phyloP scores from a whole-genome alignment of 2,329 filamentous ascomycete genomes.

The Daldinia sp. region DNA sequence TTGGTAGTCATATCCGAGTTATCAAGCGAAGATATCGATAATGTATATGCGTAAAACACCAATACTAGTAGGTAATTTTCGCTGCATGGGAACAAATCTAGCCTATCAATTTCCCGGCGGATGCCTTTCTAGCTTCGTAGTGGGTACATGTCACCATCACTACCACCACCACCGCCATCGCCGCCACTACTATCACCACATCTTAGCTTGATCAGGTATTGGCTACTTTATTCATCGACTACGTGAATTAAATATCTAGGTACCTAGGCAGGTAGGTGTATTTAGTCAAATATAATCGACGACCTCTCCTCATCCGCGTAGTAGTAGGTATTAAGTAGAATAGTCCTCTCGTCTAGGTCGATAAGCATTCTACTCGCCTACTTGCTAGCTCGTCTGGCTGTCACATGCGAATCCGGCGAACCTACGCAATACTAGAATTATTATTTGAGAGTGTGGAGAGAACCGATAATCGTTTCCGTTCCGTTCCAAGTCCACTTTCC shows the following conservation, averaged over 20 bases:
- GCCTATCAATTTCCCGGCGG: neutral
- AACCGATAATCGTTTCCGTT: constrained; percentile 9
- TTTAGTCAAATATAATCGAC: neutral
- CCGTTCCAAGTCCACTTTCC: constrained; percentile 19
- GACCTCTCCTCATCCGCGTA: neutral
- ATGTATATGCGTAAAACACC: neutral
- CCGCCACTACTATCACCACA: neutral
- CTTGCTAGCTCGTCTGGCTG: neutral
- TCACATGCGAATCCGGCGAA: neutral
- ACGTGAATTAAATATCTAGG: neutral
- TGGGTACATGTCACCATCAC: neutral
- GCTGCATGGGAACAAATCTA: neutral
- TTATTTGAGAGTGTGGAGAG: constrained; percentile 15
- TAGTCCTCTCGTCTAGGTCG: neutral
- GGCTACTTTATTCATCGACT: neutral
- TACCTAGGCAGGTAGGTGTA: neutral
- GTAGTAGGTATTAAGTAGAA: neutral
- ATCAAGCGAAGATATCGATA: neutral
- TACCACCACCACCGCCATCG: neutral
- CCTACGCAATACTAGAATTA: constrained; percentile 14
- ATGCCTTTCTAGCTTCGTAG: neutral
- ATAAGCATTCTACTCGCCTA: neutral
- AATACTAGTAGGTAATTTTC: neutral
- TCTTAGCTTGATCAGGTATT: neutral
- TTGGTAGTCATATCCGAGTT: constrained; percentile 36